phyloP scores from a whole-genome alignment of 768 basidiomycete genomes.

The Zangia roseola region DNA sequence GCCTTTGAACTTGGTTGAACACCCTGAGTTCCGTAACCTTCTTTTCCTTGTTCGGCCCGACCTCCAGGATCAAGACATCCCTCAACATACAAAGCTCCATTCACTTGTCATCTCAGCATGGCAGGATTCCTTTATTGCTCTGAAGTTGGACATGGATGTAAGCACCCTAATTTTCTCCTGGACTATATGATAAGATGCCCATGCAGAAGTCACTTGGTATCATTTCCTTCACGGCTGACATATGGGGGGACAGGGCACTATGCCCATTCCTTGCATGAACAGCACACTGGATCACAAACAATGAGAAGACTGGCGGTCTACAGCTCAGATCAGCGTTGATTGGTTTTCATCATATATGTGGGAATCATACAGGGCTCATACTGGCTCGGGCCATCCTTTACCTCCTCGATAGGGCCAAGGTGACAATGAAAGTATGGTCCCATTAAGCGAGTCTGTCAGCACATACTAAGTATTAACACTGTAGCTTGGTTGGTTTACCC shows the following conservation, averaged over 20 bases:
- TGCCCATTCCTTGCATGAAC: not conserved
- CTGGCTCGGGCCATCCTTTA: not conserved
- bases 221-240: not conserved
- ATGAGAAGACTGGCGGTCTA: not conserved
- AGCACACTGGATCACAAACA: not conserved
- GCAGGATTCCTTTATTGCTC: too few species aligned
- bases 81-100: too few species aligned
- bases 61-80: too few species aligned
- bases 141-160: too few species aligned
- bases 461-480: not conserved
- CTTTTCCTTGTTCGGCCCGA: too few species aligned
- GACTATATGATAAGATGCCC: too few species aligned
- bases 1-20: too few species aligned
- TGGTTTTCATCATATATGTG: constrained; percentile 14
- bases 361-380: constrained; percentile 11
- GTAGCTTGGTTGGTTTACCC: not conserved
- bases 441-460: not conserved
- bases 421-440: not conserved
- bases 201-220: not conserved
- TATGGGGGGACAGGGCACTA: not conserved
- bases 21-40: too few species aligned
- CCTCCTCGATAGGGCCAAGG: not conserved
- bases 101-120: too few species aligned
- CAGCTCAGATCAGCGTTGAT: constrained; percentile 8
- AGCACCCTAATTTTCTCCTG: too few species aligned